These are phyloP conservation scores for Rhinocladiella mackenziei DNA, from an alignment of 2,329 filamentous ascomycete genomes.

Conservation along the genomic window DNA sequence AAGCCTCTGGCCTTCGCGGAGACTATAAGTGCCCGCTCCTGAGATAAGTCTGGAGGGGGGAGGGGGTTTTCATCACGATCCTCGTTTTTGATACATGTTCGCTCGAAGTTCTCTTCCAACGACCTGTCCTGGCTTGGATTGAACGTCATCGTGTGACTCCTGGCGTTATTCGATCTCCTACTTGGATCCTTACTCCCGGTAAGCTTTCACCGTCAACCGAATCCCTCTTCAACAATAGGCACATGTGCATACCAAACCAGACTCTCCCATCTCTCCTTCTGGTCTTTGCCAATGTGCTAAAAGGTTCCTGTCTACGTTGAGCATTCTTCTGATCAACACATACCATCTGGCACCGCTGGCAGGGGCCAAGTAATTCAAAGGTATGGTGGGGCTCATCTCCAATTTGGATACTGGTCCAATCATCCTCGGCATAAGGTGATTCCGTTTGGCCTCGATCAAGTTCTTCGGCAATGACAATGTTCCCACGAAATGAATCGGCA, in stretches of 20 bases:
- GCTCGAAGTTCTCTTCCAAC: not conserved
- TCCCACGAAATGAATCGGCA: conserved; percentile 78
- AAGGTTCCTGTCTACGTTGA: conserved; percentile 75
- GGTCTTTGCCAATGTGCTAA: conserved; percentile 81
- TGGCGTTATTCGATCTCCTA: conserved; percentile 21
- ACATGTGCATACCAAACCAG: conserved; percentile 77
- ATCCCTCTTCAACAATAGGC: conserved; percentile 28
- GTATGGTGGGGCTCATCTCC: conserved; percentile 39
- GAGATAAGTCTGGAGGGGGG: too few relatives aligned
- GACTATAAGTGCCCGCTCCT: too few relatives aligned
- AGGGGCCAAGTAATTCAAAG: conserved; percentile 69
- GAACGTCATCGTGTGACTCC: not conserved
- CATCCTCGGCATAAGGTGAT: conserved; percentile 72
- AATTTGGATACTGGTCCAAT: conserved; percentile 67
- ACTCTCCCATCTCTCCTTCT: conserved; percentile 78
- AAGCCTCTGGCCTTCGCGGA: too few relatives aligned
- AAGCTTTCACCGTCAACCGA: not conserved
- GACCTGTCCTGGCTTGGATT: too few relatives aligned
- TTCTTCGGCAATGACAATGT: conserved; percentile 66
- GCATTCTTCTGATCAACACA: conserved; percentile 85
- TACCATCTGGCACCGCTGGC: conserved; percentile 91
- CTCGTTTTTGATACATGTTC: too few relatives aligned
- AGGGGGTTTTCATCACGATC: too few relatives aligned
- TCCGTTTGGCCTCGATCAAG: conserved; percentile 41
- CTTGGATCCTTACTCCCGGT: conserved; percentile 7